Percentiles rank a stretch among this genome's conserved stretches.
phyloP scores from a whole-genome alignment of 148 eudicot species.

The Rhododendron vialii region DNA sequence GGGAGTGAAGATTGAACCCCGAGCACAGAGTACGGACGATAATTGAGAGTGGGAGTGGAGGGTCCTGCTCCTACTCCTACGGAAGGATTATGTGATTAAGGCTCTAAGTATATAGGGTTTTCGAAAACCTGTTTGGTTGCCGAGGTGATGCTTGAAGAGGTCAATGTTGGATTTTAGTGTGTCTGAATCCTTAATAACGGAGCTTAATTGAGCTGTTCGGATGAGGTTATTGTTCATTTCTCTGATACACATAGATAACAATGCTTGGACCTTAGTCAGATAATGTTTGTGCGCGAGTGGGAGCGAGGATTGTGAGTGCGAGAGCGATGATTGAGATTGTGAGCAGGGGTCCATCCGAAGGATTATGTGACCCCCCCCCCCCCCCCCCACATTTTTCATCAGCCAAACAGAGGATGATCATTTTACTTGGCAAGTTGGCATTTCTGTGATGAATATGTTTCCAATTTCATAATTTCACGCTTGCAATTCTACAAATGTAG shows the following conservation, averaged over 20 bases:
- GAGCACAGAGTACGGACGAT: background rate
- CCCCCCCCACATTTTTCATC: background rate
- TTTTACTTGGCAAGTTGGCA: background rate
- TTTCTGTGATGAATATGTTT: background rate
- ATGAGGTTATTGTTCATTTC: background rate
- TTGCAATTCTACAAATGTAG: background rate
- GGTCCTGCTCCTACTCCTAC: background rate
- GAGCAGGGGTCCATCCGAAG: background rate
- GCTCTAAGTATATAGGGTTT: background rate
- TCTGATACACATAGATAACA: background rate
- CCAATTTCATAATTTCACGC: background rate
- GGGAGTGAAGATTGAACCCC: background rate
- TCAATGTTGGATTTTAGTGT: background rate
- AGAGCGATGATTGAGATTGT: background rate
- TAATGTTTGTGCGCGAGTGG: background rate
- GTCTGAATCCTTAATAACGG: background rate
- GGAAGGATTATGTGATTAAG: background rate
- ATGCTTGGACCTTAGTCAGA: background rate
- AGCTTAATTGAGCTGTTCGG: background rate
- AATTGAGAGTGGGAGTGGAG: background rate
- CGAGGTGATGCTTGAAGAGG: background rate
- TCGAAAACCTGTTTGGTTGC: background rate
- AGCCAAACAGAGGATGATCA: conserved; percentile 1
- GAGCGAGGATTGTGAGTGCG: background rate
- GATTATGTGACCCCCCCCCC: background rate